Evolutionary conservation across 345 rosid species (phyloP).

Genomic region (Aquilaria malaccensis): DNA sequence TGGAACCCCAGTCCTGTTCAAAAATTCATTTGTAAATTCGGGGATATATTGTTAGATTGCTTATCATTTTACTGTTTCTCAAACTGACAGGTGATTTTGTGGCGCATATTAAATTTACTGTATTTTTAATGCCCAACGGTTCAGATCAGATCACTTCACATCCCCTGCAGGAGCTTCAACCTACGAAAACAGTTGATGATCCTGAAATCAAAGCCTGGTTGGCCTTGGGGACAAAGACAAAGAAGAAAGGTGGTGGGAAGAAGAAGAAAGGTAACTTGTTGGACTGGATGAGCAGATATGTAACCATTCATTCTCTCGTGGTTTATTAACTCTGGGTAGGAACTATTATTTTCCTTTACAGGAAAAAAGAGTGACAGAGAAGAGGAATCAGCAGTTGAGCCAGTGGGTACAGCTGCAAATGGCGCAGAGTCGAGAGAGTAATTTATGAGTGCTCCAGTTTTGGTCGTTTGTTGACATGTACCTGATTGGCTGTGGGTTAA

Average conservation of each 20-base stretch:
- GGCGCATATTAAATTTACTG: slow-evolving; percentile 92
- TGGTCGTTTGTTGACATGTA: slow-evolving; percentile 31
- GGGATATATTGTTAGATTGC: not conserved
- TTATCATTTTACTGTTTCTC: not conserved
- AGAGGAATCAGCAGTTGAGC: slow-evolving; percentile 41
- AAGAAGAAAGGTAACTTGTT: slow-evolving; percentile 78
- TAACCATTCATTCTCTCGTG: not conserved
- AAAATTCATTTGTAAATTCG: not conserved
- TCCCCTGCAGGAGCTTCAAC: slow-evolving; percentile 66
- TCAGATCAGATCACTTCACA: slow-evolving; percentile 87
- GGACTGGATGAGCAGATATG: not conserved
- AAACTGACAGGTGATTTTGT: slow-evolving; percentile 59
- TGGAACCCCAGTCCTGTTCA: not conserved
- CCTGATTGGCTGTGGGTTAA: slow-evolving; percentile 21
- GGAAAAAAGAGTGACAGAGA: slow-evolving; percentile 72
- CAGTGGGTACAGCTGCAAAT: slow-evolving; percentile 44
- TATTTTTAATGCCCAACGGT: slow-evolving; percentile 93
- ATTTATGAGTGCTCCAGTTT: slow-evolving; percentile 31
- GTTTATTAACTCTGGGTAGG: not conserved
- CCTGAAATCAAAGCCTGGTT: slow-evolving; percentile 97
- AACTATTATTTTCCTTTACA: slow-evolving; percentile 20
- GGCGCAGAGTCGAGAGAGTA: slow-evolving; percentile 32
- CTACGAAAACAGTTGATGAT: slow-evolving; percentile 70
- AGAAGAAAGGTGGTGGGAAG: slow-evolving; percentile 97
- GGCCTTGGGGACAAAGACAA: slow-evolving; percentile 81